Conservation (phyloP, 306 rosid species). For the Vachellia collinsii region DNA sequence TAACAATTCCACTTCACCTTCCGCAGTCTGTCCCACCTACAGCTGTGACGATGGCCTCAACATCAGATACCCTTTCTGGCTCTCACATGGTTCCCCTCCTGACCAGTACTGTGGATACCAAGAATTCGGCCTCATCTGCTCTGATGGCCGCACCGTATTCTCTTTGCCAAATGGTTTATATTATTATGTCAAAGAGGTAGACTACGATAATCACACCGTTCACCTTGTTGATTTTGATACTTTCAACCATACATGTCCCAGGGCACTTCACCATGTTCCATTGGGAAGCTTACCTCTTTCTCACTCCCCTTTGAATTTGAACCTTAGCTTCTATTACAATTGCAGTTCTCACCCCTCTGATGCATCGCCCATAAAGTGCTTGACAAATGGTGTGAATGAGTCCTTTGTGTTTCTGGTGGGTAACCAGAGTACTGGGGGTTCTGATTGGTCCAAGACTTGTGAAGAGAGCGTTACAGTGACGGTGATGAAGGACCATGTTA, state of each 20-base stretch:
- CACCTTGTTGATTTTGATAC: slow-evolving; percentile 41
- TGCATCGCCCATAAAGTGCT: slow-evolving; percentile 28
- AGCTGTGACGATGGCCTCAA: slow-evolving; percentile 31
- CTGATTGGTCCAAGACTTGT: slow-evolving; percentile 41
- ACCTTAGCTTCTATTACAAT: slow-evolving; percentile 47
- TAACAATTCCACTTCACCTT: slow-evolving; percentile 30
- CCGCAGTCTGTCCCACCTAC: slow-evolving; percentile 22
- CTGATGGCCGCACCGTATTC: background rate
- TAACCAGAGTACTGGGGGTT: slow-evolving; percentile 31
- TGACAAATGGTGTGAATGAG: slow-evolving; percentile 12
- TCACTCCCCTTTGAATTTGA: slow-evolving; percentile 32
- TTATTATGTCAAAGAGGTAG: slow-evolving; percentile 28
- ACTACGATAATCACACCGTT: slow-evolving; percentile 26
- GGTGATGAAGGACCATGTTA: slow-evolving; percentile 41
- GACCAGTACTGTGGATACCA: slow-evolving; percentile 43
- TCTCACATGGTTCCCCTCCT: slow-evolving; percentile 29
- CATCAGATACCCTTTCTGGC: slow-evolving; percentile 43
- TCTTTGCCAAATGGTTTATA: background rate
- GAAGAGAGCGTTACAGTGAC: slow-evolving; percentile 21
- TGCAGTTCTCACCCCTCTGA: slow-evolving; percentile 41
- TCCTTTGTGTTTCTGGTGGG: slow-evolving; percentile 50
- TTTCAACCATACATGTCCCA: slow-evolving; percentile 41
- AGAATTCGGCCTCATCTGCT: slow-evolving; percentile 35
- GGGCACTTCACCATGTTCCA: slow-evolving; percentile 42
- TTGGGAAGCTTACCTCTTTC: slow-evolving; percentile 36